Evolutionary conservation across 2,329 filamentous ascomycete genomes (phyloP).

Genomic region (Venturiaceae sp.): DNA sequence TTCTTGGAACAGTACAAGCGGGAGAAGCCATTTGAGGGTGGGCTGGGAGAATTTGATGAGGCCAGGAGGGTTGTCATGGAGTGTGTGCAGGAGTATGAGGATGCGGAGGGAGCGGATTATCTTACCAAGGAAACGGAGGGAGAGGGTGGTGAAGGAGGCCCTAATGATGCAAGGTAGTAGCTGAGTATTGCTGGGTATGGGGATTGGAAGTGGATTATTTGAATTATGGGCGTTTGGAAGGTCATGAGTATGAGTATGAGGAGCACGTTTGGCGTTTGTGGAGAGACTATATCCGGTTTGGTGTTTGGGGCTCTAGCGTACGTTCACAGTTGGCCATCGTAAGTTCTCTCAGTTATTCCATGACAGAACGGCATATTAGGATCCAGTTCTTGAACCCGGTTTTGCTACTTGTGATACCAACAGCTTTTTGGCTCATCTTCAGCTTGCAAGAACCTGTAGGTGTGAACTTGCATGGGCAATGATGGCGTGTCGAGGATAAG

Average conservation of each 20-base stretch:
- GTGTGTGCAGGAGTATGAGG: slow-evolving; percentile 89
- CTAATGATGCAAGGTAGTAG: neutral
- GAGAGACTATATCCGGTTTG: neutral
- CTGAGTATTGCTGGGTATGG: neutral
- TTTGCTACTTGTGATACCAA: neutral
- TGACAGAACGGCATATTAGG: no score
- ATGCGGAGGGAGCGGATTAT: slow-evolving; percentile 85
- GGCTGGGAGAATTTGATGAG: slow-evolving; percentile 90
- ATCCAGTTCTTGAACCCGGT: no score
- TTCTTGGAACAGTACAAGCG: slow-evolving; percentile 97
- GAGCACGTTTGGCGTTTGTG: neutral
- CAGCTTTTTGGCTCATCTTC: no score
- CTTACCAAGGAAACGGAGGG: slow-evolving; percentile 56
- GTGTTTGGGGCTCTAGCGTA: neutral
- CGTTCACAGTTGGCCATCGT: neutral
- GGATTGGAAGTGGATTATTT: neutral
- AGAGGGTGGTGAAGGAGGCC: neutral
- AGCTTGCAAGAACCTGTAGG: no score
- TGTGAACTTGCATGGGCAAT: no score
- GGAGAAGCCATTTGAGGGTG: slow-evolving; percentile 85
- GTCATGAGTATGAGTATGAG: neutral
- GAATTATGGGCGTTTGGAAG: neutral
- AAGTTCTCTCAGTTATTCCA: neutral
- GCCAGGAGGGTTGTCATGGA: slow-evolving; percentile 85
- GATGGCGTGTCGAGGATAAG: no score